Conservation (phyloP, 345 rosid genomes). For the Lepidium aucheri region DNA sequence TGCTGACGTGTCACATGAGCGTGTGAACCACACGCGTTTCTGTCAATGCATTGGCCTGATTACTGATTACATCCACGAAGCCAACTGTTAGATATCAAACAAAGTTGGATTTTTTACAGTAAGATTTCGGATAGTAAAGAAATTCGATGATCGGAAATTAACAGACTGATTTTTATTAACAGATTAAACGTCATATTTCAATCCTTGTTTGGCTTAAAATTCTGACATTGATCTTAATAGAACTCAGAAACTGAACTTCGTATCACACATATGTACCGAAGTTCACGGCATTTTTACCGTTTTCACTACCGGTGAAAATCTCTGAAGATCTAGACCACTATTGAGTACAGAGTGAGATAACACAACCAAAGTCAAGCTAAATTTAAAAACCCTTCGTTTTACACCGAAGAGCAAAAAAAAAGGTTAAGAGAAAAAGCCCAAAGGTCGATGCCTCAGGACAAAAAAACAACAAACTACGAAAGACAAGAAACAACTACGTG, state of each 20-base stretch:
- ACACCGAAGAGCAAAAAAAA: conserved; percentile 21
- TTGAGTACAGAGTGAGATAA: background rate
- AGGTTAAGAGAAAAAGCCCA: conserved; percentile 5
- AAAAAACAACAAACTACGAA: conserved; percentile 8
- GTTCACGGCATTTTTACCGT: background rate
- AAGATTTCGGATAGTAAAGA: no score
- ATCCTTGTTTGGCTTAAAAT: background rate
- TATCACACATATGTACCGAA: background rate
- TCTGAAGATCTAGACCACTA: conserved; percentile 15
- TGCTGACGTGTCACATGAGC: background rate
- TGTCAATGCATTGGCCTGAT: background rate
- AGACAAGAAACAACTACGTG: conserved; percentile 33
- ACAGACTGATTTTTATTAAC: background rate
- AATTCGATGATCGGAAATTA: background rate
- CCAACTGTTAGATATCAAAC: no score
- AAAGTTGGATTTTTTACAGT: no score
- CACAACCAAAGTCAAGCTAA: conserved; percentile 3
- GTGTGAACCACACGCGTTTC: conserved; percentile 10
- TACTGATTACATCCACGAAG: background rate
- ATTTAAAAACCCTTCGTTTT: conserved; percentile 18
- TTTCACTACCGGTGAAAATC: conserved; percentile 8
- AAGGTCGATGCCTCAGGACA: conserved; percentile 18
- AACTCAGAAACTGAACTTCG: background rate
- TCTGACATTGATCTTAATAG: background rate
- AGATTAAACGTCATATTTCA: background rate